These are phyloP conservation scores for Fusarium decemcellulare DNA, from an alignment of 2,329 filamentous ascomycete genomes.

Conservation along the genomic window DNA sequence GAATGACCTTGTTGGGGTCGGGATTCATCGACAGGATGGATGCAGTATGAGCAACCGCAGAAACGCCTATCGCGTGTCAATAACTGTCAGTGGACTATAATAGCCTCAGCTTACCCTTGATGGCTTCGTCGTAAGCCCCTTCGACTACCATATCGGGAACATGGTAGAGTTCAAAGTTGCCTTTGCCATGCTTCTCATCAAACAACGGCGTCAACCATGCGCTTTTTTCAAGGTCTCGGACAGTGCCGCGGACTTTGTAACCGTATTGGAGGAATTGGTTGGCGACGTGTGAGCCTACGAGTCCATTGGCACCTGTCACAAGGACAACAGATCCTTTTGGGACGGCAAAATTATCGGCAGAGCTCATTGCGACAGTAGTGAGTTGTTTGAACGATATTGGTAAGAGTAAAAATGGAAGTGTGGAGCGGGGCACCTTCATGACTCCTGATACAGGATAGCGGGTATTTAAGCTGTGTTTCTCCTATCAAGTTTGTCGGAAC, in stretches of 20 bases:
- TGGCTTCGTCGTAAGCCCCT: constrained; percentile 44
- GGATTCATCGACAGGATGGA: constrained; percentile 49
- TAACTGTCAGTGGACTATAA: too few species aligned
- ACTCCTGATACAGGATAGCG: too few species aligned
- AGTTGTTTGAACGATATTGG: too few species aligned
- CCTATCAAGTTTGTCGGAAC: too few species aligned
- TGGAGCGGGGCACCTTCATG: too few species aligned
- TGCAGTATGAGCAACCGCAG: constrained; percentile 56
- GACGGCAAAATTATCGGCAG: constrained; percentile 28
- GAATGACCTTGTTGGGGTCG: constrained; percentile 56
- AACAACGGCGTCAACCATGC: constrained; percentile 49
- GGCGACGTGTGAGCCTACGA: constrained; percentile 57
- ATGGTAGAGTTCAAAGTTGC: constrained; percentile 51
- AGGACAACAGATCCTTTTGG: constrained; percentile 52
- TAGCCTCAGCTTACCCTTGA: constrained; percentile 39
- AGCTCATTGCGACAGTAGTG: too few species aligned
- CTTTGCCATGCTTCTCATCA: constrained; percentile 50
- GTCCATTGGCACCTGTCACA: constrained; percentile 59
- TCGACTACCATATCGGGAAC: constrained; percentile 52
- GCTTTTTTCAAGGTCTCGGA: constrained; percentile 52
- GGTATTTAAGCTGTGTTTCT: too few species aligned
- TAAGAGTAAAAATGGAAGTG: too few species aligned
- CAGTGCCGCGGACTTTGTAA: constrained; percentile 62
- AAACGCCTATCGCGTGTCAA: constrained; percentile 23
- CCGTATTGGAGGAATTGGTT: constrained; percentile 56